Conservation (phyloP, 164 flowering plant genomes). For the Aristolochia fimbriata region DNA sequence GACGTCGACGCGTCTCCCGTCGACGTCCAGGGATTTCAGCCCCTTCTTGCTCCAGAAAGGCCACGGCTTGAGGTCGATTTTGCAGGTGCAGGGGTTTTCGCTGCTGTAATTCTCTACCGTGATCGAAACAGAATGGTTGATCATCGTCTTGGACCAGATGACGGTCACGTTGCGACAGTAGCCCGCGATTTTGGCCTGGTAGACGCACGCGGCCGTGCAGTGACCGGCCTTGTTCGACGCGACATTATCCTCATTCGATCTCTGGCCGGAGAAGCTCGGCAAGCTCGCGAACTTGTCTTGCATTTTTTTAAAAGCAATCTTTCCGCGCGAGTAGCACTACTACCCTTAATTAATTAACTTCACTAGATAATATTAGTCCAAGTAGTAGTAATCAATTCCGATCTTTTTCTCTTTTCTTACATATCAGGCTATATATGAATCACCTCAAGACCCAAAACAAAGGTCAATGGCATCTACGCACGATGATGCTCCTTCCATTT, state of each 20-base stretch:
- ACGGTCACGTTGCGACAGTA: slow-evolving; percentile 19
- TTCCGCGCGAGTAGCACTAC: background rate
- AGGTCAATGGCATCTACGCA: too few species aligned
- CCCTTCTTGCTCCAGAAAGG: slow-evolving; percentile 92
- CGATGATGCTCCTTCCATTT: too few species aligned
- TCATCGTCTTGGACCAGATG: slow-evolving; percentile 41
- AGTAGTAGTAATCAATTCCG: too few species aligned
- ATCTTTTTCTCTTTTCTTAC: too few species aligned
- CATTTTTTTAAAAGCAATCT: background rate
- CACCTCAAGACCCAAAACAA: too few species aligned
- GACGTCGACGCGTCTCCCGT: slow-evolving; percentile 43
- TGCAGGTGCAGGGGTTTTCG: slow-evolving; percentile 41
- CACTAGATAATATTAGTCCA: too few species aligned
- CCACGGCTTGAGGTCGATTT: slow-evolving; percentile 92
- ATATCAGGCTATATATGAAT: too few species aligned
- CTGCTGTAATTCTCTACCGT: slow-evolving; percentile 24
- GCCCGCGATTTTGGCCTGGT: slow-evolving; percentile 30
- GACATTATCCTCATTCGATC: slow-evolving; percentile 8
- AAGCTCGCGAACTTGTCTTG: background rate
- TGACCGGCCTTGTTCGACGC: slow-evolving; percentile 18
- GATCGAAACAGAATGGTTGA: slow-evolving; percentile 30
- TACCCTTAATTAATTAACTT: too few species aligned
- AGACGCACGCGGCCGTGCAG: slow-evolving; percentile 28
- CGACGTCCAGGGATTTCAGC: slow-evolving; percentile 58
- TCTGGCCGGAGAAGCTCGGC: slow-evolving; percentile 8